Evolutionary conservation across 164 flowering plant species (phyloP).

Genomic region (Protea cynaroides): DNA sequence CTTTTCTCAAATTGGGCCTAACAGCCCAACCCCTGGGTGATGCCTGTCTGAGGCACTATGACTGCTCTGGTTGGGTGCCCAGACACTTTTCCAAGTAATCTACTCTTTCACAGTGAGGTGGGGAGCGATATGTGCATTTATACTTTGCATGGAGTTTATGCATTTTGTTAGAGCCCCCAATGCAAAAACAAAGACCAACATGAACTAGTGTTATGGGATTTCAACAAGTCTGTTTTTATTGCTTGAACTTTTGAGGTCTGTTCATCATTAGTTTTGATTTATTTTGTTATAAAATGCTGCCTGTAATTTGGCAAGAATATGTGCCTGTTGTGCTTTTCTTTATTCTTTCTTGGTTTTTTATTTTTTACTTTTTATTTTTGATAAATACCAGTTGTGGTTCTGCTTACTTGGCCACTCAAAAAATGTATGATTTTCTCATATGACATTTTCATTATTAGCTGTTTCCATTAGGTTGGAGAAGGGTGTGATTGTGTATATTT

Average conservation of each 20-base stretch:
- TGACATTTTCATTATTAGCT: not conserved
- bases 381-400: not conserved
- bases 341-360: no score
- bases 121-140: not conserved
- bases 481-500: conserved; percentile 93
- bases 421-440: not conserved
- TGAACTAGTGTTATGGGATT: not conserved
- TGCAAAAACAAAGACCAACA: not conserved
- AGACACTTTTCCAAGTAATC: no score
- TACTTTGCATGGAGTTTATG: not conserved
- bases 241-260: no score
- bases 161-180: no score
- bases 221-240: not conserved
- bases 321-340: no score
- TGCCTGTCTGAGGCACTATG: no score
- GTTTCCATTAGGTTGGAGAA: conserved; percentile 70
- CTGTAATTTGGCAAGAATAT: no score
- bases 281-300: not conserved
- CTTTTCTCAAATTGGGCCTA: not conserved
- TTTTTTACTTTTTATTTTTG: not conserved
- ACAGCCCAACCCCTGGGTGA: no score
- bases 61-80: no score
- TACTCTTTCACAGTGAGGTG: no score
- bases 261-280: no score
- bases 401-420: not conserved